Evolutionary conservation across 2,329 filamentous ascomycete genomes (phyloP), one percentile per base, ranked within the genome.

Genomic region (Xylariaceae sp.): DNA sequence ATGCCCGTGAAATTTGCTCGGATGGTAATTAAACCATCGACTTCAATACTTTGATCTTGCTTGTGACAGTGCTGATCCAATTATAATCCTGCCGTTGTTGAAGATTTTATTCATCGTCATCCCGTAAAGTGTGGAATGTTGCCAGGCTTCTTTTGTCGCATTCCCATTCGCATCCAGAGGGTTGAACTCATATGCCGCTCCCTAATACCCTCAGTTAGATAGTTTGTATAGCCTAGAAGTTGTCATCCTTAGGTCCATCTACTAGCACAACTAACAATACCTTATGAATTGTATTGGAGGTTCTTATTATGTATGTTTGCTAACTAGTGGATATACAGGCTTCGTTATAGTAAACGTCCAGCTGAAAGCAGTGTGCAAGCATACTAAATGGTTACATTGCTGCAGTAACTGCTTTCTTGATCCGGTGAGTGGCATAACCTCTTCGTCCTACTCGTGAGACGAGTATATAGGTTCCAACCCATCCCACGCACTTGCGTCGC

Each of bases 391-490:
- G 34, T 19, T 26, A 7, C 3, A 12, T 12, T 21, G 19, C n/a
- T 43, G 41, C 21, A 33, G 17, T 17, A 43, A 23, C 34, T 43
- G 14, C 11, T 21, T 41, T 28, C 17, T 36, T 29, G 40, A 19
- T 34, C 7, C n/a, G n/a, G 14, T 26, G 34, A 24, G 23, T 6
- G 16, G 36, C 37, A 14, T n/a, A 23, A 34, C 28, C 7, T 24
- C 39, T 19, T 8, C 2, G 14, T 34, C 39, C 50, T 55, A 54
- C 12, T 65, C 61, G 11, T 62, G 58, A 11, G 60, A 67, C 23
- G 58, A 61, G 47, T 88, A 96, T 56, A 96, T 88, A 66, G 90
- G 87, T 76, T 96, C 91, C 72, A 92, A 69, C 21, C 85, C 82
- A 61, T 85, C 83, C 92, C 93, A 91, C 51, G 79, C 79, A 67